Conservation (phyloP, 805 yeast genomes). For the Kluyveromyces aestuarii region DNA sequence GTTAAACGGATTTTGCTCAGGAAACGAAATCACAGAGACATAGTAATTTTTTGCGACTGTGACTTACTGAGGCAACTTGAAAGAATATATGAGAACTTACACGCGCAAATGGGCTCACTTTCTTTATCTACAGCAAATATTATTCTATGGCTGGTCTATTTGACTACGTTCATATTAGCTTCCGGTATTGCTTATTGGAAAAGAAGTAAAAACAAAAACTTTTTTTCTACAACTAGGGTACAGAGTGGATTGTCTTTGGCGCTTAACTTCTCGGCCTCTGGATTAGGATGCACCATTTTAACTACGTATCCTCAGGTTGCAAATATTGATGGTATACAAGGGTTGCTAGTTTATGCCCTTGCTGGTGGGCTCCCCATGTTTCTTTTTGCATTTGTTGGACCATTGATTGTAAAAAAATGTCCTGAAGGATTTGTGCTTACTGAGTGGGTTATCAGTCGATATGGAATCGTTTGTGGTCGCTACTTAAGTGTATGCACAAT, state of each 20-base stretch:
- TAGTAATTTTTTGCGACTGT: too few species aligned
- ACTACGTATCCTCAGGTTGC: slow-evolving; percentile 84
- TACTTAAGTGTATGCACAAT: slow-evolving; percentile 76
- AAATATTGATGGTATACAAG: slow-evolving; percentile 78
- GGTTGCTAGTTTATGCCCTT: slow-evolving; percentile 70
- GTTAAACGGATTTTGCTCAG: too few species aligned
- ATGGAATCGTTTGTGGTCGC: slow-evolving; percentile 61
- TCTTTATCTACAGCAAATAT: slow-evolving; percentile 53
- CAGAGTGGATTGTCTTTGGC: slow-evolving; percentile 75
- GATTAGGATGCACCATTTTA: slow-evolving; percentile 86
- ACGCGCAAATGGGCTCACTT: slow-evolving; percentile 29
- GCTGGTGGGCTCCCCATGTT: slow-evolving; percentile 79
- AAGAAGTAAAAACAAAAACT: slow-evolving; percentile 38
- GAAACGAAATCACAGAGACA: too few species aligned
- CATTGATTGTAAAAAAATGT: slow-evolving; percentile 63
- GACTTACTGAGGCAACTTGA: too few species aligned
- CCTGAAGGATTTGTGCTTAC: slow-evolving; percentile 89
- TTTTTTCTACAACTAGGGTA: slow-evolving; percentile 71
- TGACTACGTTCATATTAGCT: slow-evolving; percentile 45
- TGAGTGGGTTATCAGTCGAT: slow-evolving; percentile 87
- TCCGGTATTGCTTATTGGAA: slow-evolving; percentile 51
- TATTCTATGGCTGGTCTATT: slow-evolving; percentile 53
- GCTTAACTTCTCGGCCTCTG: slow-evolving; percentile 83
- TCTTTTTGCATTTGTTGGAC: slow-evolving; percentile 77
- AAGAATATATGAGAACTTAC: too few species aligned